Percentiles rank a stretch among this genome's conserved stretches.
These are phyloP conservation scores for Apophysomyces sp. DNA, from an alignment of 371 early-diverging fungal species.

Conservation along the genomic window DNA sequence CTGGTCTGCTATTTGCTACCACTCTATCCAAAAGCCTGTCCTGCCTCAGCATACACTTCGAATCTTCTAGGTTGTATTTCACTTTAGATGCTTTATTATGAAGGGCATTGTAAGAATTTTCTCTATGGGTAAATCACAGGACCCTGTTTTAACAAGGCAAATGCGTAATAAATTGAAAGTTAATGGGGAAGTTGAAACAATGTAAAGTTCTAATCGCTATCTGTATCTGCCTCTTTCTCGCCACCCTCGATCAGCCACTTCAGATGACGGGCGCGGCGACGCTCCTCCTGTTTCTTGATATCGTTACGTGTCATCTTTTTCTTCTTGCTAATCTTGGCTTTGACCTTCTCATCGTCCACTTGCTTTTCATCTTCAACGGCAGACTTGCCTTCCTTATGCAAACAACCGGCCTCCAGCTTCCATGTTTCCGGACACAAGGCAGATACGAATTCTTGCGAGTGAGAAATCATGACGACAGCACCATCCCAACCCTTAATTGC, in stretches of 20 bases:
- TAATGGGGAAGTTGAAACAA: background rate
- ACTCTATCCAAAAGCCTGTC: too few species aligned
- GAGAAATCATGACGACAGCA: conserved; percentile 87
- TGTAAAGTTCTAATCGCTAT: conserved; percentile 54
- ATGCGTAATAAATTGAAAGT: background rate
- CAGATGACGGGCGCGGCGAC: conserved; percentile 70
- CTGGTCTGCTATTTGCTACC: too few species aligned
- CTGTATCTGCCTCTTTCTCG: conserved; percentile 66
- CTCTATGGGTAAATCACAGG: background rate
- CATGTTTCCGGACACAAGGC: conserved; percentile 82
- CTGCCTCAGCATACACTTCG: too few species aligned
- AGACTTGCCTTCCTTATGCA: conserved; percentile 53
- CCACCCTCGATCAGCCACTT: conserved; percentile 77
- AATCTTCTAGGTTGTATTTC: too few species aligned
- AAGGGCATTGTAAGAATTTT: too few species aligned
- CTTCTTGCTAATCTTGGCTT: conserved; percentile 72
- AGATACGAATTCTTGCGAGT: conserved; percentile 80
- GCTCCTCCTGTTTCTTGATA: conserved; percentile 63
- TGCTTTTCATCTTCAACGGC: conserved; percentile 64
- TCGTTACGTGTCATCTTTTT: conserved; percentile 83
- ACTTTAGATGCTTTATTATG: too few species aligned
- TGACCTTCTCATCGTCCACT: conserved; percentile 59
- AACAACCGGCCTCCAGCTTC: conserved; percentile 65
- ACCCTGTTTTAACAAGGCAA: background rate
- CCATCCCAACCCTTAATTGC: conserved; percentile 83